Conservation (phyloP, 179 eudicot species). For the Spergularia azorica region DNA sequence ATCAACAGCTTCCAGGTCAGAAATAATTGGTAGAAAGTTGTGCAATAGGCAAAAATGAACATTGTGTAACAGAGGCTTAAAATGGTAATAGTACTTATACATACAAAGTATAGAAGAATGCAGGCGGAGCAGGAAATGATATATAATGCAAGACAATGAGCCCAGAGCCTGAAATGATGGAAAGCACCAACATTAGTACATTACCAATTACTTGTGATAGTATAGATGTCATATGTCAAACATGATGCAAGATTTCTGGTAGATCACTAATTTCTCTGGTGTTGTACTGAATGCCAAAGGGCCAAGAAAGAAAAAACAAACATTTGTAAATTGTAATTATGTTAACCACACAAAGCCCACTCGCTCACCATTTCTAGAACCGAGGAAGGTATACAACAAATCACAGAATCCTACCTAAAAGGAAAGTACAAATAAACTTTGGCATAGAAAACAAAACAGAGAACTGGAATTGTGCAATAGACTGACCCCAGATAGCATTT, state of each 20-base stretch:
- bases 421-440: neutral
- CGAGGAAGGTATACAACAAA: neutral
- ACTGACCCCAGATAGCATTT: neutral
- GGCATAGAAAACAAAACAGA: neutral
- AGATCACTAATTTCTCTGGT: neutral
- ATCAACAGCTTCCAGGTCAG: constrained; percentile 17
- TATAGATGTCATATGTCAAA: neutral
- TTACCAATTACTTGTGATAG: no score
- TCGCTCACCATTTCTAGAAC: neutral
- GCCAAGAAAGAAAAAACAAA: neutral
- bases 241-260: neutral
- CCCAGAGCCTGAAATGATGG: constrained; percentile 77
- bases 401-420: neutral
- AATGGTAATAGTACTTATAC: constrained; percentile 26
- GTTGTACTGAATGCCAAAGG: neutral
- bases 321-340: neutral
- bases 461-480: neutral
- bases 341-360: neutral
- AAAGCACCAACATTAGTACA: constrained; percentile 6
- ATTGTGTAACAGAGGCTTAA: neutral
- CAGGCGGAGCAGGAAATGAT: constrained; percentile 71
- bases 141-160: constrained; percentile 74
- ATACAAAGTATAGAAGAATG: constrained; percentile 87
- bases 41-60: constrained; percentile 14
- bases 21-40: constrained; percentile 6